Percentiles rank a stretch among this genome's conserved stretches.
Evolutionary conservation across 805 yeast species (phyloP).

Genomic region (Saturnispora halmiae): DNA sequence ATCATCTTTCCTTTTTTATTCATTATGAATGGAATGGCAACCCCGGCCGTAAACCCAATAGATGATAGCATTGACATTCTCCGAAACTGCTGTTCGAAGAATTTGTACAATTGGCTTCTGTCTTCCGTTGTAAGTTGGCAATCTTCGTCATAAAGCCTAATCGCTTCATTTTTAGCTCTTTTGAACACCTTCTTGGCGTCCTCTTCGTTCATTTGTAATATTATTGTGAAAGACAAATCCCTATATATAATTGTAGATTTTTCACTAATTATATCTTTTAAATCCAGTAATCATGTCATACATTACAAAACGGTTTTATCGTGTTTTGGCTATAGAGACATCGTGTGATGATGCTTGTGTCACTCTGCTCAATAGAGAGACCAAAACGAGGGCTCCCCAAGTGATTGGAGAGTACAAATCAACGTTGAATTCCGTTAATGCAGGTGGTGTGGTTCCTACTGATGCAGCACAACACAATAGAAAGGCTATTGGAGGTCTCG

Average conservation of each 20-base stretch:
- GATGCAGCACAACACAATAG: constrained; percentile 79
- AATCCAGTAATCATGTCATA: too few species aligned
- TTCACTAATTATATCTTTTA: too few species aligned
- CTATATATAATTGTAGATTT: too few species aligned
- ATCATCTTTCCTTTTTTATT: constrained; percentile 30
- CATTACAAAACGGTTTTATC: constrained; percentile 40
- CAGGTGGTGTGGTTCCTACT: constrained; percentile 86
- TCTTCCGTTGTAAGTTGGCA: constrained; percentile 34
- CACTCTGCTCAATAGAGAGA: constrained; percentile 52
- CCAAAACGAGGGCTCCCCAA: constrained; percentile 32
- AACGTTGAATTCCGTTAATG: constrained; percentile 54
- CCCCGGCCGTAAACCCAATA: constrained; percentile 34
- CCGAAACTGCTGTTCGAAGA: constrained; percentile 30
- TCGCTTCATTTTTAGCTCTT: constrained; percentile 35
- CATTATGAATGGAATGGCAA: constrained; percentile 34
- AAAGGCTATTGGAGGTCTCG: constrained; percentile 41
- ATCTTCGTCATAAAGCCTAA: constrained; percentile 43
- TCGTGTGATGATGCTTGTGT: constrained; percentile 96
- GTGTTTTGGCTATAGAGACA: constrained; percentile 79
- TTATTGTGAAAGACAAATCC: neutral
- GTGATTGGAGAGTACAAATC: constrained; percentile 50
- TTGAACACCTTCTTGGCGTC: constrained; percentile 12
- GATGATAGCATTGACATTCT: constrained; percentile 32
- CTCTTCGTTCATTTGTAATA: constrained; percentile 2
- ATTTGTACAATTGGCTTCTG: constrained; percentile 32